Conservation (phyloP, 805 yeast species). For the Candida alai region DNA sequence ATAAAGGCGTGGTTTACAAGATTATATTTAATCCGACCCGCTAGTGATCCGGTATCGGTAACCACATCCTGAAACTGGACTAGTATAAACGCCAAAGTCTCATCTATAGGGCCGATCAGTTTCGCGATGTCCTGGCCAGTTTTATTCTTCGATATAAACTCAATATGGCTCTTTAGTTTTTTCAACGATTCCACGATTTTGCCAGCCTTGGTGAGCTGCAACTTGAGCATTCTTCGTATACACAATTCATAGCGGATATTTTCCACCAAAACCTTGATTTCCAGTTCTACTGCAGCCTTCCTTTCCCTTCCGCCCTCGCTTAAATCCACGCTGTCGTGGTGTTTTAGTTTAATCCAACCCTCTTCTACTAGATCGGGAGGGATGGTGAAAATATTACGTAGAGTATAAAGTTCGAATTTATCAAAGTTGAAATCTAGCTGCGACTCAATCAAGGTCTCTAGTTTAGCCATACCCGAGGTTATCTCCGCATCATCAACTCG, state of each 20-base stretch:
- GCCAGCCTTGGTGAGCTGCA: slow-evolving; percentile 36
- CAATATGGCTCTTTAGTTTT: slow-evolving; percentile 27
- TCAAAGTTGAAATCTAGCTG: slow-evolving; percentile 81
- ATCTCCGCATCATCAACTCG: slow-evolving; percentile 44
- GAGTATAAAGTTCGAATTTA: slow-evolving; percentile 75
- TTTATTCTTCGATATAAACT: slow-evolving; percentile 19
- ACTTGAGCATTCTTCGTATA: slow-evolving; percentile 37
- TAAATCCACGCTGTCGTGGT: slow-evolving; percentile 55
- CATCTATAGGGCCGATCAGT: slow-evolving; percentile 43
- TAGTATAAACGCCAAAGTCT: slow-evolving; percentile 42
- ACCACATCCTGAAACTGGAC: slow-evolving; percentile 40
- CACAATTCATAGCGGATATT: slow-evolving; percentile 43
- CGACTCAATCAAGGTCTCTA: slow-evolving; percentile 72
- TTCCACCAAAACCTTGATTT: slow-evolving; percentile 29
- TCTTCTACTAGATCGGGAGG: slow-evolving; percentile 61
- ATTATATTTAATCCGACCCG: slow-evolving; percentile 21
- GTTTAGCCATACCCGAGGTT: slow-evolving; percentile 71
- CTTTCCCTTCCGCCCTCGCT: slow-evolving; percentile 2
- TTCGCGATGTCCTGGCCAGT: slow-evolving; percentile 19
- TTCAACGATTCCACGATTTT: slow-evolving; percentile 29
- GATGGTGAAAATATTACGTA: slow-evolving; percentile 70
- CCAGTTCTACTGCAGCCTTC: slow-evolving; percentile 20
- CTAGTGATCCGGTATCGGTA: slow-evolving; percentile 23
- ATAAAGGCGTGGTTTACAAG: slow-evolving; percentile 21
- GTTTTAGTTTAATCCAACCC: slow-evolving; percentile 66